Evolutionary conservation across 1,284 basidiomycete genomes (phyloP), one percentile per base, ranked within the genome.

Genomic region (Fomitopsis schrenkii): DNA sequence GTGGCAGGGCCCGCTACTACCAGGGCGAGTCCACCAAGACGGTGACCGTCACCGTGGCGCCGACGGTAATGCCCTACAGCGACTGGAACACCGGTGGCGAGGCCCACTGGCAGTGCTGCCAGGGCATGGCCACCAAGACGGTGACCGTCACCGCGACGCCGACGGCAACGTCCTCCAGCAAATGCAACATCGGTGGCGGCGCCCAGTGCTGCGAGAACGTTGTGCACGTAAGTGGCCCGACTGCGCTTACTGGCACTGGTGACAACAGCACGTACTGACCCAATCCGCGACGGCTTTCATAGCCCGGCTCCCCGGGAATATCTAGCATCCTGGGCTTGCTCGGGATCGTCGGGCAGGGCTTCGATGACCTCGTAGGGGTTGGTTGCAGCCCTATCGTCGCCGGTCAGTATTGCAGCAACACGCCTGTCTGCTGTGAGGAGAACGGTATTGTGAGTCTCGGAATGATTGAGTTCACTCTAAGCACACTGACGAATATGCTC

Each of bases 1-100:
- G 30, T 30, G 70, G 70, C 30, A 28, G 63, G 56, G 52, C 71
- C 36, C 72, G 72, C 66, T 75, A 73, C 69, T 75, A 73, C 70
- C 35, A 62, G 52, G 28, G 33, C 17, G 40, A 36, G 35, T 12
- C 50, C 55, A 57, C 22, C 22, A 22, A 22, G 22, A 22, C 22
- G 22, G 22, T 22, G 22, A 22, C 22, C 22, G 22, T 22, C 22
- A 22, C 22, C 22, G 22, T 22, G 22, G 22, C 22, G 22, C 22
- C 22, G 22, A 22, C 22, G 22, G 22, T 22, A 22, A 22, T 22
- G 22, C 22, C 22, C 22, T 22, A 22, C 22, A 22, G 22, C 22
- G 22, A 22, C 22, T 22, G 22, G 22, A 1, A 22, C 22, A 22
- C 22, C 22, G 22, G 22, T 22, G 22, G 22, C 22, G 22, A 22